Conservation (phyloP, 2,329 filamentous ascomycete genomes). For the Clathrospora elynae region DNA sequence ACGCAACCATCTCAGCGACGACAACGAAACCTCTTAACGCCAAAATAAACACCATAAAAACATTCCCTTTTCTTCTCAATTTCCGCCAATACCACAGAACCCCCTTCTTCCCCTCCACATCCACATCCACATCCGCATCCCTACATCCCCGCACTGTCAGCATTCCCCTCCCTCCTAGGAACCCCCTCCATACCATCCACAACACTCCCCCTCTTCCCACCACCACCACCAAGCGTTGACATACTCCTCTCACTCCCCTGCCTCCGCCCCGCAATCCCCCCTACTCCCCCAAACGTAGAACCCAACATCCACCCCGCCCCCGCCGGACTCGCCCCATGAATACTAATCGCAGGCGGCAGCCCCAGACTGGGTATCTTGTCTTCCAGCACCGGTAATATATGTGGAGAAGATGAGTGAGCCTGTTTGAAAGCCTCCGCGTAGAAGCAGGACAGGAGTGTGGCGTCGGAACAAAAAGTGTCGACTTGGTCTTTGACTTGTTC, state of each 20-base stretch:
- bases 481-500: constrained; percentile 54
- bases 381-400: constrained; percentile 42
- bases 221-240: constrained; percentile 18
- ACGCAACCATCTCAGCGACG: no score
- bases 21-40: no score
- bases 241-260: constrained; percentile 39
- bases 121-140: no score
- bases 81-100: no score
- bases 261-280: constrained; percentile 38
- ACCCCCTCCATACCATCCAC: constrained; percentile 25
- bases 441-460: constrained; percentile 48
- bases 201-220: constrained; percentile 29
- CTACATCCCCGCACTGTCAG: no score
- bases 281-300: constrained; percentile 23
- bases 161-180: constrained; percentile 23
- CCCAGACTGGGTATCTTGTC: constrained; percentile 52
- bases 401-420: constrained; percentile 49
- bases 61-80: no score
- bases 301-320: constrained; percentile 34
- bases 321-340: constrained; percentile 42
- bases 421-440: constrained; percentile 49
- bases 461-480: constrained; percentile 52
- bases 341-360: constrained; percentile 50
- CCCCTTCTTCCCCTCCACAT: no score
- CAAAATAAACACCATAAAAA: no score